These are phyloP conservation scores for Fusarium sp. DNA, from an alignment of 2,329 filamentous ascomycete genomes.

Conservation along the genomic window DNA sequence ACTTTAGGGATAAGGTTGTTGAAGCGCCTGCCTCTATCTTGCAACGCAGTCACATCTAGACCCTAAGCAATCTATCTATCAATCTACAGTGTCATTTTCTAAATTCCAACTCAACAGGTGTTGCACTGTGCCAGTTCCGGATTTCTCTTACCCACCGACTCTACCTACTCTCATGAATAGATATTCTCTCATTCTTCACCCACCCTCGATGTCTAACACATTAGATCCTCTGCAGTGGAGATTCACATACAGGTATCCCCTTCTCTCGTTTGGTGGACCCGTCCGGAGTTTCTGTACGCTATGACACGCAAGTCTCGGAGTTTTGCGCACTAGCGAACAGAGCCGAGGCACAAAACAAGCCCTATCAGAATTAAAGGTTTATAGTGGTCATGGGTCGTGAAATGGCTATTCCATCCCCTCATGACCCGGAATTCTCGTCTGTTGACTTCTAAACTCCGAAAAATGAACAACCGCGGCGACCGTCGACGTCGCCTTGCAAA, in stretches of 20 bases:
- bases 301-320: background rate
- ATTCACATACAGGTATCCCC: background rate
- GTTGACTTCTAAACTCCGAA: background rate
- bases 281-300: background rate
- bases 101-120: background rate
- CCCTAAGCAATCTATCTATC: too few species aligned
- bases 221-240: too few species aligned
- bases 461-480: background rate
- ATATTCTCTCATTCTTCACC: background rate
- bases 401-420: background rate
- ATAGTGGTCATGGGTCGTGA: background rate
- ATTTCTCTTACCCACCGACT: fast-evolving
- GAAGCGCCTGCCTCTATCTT: background rate
- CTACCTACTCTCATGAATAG: fast-evolving
- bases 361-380: background rate
- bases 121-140: background rate
- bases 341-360: background rate
- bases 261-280: too few species aligned
- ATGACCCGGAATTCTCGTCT: background rate
- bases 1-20: background rate
- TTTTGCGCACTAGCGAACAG: background rate
- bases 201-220: too few species aligned
- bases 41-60: background rate
- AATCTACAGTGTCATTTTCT: background rate
- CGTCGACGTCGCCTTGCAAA: background rate